Evolutionary conservation across 2,329 filamentous ascomycete species (phyloP), one percentile per base, ranked within the genome.

Genomic region (Capronia americana): DNA sequence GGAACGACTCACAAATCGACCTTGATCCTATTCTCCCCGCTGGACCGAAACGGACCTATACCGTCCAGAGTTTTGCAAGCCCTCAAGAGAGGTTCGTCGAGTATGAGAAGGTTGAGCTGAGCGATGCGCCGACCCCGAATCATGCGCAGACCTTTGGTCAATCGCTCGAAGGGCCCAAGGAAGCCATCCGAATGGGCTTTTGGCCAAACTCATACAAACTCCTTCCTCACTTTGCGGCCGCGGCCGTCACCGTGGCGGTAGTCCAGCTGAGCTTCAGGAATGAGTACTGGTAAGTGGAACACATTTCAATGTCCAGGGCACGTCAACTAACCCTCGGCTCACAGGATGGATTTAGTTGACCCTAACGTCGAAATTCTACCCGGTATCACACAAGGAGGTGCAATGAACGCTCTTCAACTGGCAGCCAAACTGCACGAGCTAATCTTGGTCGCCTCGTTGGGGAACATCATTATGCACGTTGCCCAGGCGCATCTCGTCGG

Each of bases 391-490:
- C 73, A 75, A 46, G 61, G 65, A 17, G 69, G 66, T n/a, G 74
- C 74, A 23, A 55, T 75, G 51, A 69, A 71, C 17, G 72, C 69
- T 14, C 65, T 75, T 34, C 74, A 75, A 56, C 60, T 73, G 38
- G 67, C 66, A 10, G 72, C 73, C 11, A 74, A 75, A 55, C 24
- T 74, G 23, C 72, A 74, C 55, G 72, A 74, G 56, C 51, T 72
- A 24, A 57, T 72, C 5, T 70, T 74, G 26, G 67, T 72, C 12
- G 72, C 74, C 28, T 74, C 73, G 24, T 56, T 75, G 24, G 69
- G 70, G 20, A 70, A 68, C 2, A 69, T 73, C 24, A 59, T 75
- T 23, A 66, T 72, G 56, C 63, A 69, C 38, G 67, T 70, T n/a
- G 64, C 73, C 7, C 69, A 70, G 17, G 53, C 67, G n/a, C 62